phyloP scores from a whole-genome alignment of 2,329 filamentous ascomycete genomes.

The Fusarium acutatum region DNA sequence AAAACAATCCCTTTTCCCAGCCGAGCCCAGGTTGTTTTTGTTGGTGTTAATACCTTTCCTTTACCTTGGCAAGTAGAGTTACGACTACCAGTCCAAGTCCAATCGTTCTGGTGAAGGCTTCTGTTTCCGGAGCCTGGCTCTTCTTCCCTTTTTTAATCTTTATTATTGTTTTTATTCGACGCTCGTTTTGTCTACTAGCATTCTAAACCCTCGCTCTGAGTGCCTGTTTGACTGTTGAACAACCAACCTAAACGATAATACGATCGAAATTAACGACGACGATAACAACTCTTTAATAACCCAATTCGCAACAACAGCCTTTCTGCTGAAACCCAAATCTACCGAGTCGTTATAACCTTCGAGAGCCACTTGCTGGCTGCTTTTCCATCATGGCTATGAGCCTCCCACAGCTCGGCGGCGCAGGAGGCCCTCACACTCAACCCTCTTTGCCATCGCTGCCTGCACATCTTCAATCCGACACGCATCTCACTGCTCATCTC shows the following conservation, averaged over 20 bases:
- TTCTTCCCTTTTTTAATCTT: constrained; percentile 17
- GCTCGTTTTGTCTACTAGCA: constrained; percentile 39
- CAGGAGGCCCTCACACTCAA: constrained; percentile 76
- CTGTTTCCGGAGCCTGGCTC: constrained; percentile 26
- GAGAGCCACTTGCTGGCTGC: constrained; percentile 44
- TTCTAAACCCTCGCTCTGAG: constrained; percentile 36
- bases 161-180: constrained; percentile 32
- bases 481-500: constrained; percentile 81
- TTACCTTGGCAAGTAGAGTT: constrained; percentile 20
- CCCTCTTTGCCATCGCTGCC: constrained; percentile 89
- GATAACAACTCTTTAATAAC: constrained; percentile 4
- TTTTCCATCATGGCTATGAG: constrained; percentile 67
- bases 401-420: constrained; percentile 58
- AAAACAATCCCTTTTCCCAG: constrained; percentile 46
- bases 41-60: constrained; percentile 30
- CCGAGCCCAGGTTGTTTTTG: constrained; percentile 24
- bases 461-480: constrained; percentile 80
- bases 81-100: constrained; percentile 33
- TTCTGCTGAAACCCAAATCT: constrained; percentile 8
- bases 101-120: constrained; percentile 34
- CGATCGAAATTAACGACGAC: constrained; percentile 5
- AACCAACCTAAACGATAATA: constrained; percentile 2
- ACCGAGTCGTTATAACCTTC: constrained; percentile 11
- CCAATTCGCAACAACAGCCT: background rate
- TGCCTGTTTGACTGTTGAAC: constrained; percentile 21